Conservation (phyloP, 768 basidiomycete species). For the Phaeotremella fagi region DNA sequence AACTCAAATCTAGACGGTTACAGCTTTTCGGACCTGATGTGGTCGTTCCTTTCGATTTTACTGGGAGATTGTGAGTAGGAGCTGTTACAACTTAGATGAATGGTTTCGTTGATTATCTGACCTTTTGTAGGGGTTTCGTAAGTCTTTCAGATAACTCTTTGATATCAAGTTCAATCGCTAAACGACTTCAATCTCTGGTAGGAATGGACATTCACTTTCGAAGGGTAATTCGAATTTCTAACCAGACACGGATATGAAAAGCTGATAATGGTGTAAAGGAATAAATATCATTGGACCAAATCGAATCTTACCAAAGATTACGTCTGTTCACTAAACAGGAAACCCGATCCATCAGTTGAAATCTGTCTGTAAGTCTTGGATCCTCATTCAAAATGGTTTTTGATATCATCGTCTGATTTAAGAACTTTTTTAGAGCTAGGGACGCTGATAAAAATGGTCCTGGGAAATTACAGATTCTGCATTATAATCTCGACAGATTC, state of each 20-base stretch:
- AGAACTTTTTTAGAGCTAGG: constrained; percentile 25
- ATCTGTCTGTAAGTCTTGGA: constrained; percentile 39
- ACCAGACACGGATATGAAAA: not conserved
- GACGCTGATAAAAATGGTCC: constrained; percentile 33
- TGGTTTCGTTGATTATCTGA: not conserved
- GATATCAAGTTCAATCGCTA: not conserved
- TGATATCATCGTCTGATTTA: not conserved
- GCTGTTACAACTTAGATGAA: not conserved
- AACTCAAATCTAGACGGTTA: constrained; percentile 35
- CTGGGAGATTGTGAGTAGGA: constrained; percentile 37
- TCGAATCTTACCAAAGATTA: constrained; percentile 40
- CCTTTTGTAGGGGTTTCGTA: constrained; percentile 14
- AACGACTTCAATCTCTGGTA: not conserved
- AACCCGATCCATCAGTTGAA: constrained; percentile 46
- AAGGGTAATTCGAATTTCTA: constrained; percentile 23
- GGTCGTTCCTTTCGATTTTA: constrained; percentile 36
- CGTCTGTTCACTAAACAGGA: constrained; percentile 42
- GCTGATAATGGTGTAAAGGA: constrained; percentile 12
- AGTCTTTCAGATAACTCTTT: constrained; percentile 2
- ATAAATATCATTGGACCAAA: constrained; percentile 38
- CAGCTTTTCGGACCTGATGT: constrained; percentile 47
- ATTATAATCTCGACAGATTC: constrained; percentile 47
- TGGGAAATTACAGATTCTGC: constrained; percentile 41
- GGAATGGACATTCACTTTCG: constrained; percentile 47
- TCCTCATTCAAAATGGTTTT: not conserved